phyloP scores from a whole-genome alignment of 2,329 filamentous ascomycete genomes.

The Penicillium concentricum region DNA sequence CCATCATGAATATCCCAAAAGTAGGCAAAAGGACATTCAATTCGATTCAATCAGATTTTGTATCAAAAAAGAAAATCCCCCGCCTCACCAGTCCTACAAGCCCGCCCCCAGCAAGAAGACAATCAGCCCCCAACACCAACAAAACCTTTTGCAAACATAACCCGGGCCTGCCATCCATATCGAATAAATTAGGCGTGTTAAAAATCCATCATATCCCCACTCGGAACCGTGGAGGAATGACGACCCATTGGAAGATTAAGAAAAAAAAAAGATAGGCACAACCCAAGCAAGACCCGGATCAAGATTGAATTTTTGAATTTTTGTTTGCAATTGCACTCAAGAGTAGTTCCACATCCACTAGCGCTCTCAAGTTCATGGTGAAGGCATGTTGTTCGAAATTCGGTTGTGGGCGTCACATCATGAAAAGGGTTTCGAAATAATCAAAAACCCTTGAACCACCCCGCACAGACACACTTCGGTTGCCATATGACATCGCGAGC shows the following conservation, averaged over 20 bases:
- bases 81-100: conserved; percentile 15
- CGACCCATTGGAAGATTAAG: conserved; percentile 3
- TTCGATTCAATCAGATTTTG: conserved; percentile 30
- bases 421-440: conserved; percentile 23
- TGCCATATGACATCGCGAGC: conserved; percentile 25
- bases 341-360: conserved; percentile 26
- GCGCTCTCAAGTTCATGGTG: conserved; percentile 19
- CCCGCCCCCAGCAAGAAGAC: conserved; percentile 10
- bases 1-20: background rate
- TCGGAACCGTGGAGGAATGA: conserved; percentile 7
- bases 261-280: background rate
- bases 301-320: conserved; percentile 10
- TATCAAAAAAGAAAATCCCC: conserved; percentile 21
- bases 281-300: conserved; percentile 8
- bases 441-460: conserved; percentile 21
- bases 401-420: conserved; percentile 19
- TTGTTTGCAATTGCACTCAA: conserved; percentile 16
- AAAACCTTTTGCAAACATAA: conserved; percentile 3
- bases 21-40: conserved; percentile 22
- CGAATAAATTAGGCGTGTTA: background rate
- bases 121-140: conserved; percentile 6
- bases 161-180: conserved; percentile 2
- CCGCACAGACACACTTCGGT: conserved; percentile 20
- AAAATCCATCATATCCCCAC: conserved; percentile 1
- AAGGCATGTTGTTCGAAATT: conserved; percentile 11